phyloP scores from a whole-genome alignment of 345 rosid species.

The Balakata baccata region DNA sequence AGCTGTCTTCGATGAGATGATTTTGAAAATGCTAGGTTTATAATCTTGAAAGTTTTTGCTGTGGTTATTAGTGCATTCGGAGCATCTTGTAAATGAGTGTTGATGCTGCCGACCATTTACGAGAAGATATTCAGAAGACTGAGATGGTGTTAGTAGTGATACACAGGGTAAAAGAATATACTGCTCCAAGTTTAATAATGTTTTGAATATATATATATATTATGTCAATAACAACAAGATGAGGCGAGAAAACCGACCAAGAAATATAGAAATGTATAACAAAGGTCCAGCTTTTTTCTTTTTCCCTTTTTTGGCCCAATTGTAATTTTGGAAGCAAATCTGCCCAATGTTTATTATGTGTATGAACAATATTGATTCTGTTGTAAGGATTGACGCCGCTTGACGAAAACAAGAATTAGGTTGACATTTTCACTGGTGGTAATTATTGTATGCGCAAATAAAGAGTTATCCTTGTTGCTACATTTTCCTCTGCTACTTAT shows the following conservation, averaged over 20 bases:
- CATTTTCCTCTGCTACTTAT: no score
- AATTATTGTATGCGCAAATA: neutral
- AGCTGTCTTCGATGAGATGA: constrained; percentile 27
- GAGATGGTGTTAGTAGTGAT: constrained; percentile 35
- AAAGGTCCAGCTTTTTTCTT: constrained; percentile 20
- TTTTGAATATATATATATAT: constrained; percentile 22
- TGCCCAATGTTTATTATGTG: constrained; percentile 29
- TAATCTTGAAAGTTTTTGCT: constrained; percentile 26
- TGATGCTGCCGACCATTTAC: constrained; percentile 34
- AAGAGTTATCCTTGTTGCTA: neutral
- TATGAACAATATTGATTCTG: constrained; percentile 26
- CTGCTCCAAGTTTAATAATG: constrained; percentile 17
- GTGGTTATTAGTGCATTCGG: constrained; percentile 36
- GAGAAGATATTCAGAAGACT: constrained; percentile 27
- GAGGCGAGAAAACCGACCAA: constrained; percentile 23
- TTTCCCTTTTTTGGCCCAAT: neutral
- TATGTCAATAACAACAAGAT: constrained; percentile 35
- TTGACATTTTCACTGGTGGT: neutral
- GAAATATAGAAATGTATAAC: constrained; percentile 41
- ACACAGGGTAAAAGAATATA: constrained; percentile 24
- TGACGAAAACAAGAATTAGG: constrained; percentile 1
- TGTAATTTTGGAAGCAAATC: constrained; percentile 23
- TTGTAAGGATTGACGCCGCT: constrained; percentile 11
- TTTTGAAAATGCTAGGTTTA: constrained; percentile 31
- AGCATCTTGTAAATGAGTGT: constrained; percentile 52